A percentile compares a stretch with the other conserved stretches of the same genome.
Evolutionary conservation across 352 stramenopile species (phyloP).

Genomic region (Aphanomyces euteiches): DNA sequence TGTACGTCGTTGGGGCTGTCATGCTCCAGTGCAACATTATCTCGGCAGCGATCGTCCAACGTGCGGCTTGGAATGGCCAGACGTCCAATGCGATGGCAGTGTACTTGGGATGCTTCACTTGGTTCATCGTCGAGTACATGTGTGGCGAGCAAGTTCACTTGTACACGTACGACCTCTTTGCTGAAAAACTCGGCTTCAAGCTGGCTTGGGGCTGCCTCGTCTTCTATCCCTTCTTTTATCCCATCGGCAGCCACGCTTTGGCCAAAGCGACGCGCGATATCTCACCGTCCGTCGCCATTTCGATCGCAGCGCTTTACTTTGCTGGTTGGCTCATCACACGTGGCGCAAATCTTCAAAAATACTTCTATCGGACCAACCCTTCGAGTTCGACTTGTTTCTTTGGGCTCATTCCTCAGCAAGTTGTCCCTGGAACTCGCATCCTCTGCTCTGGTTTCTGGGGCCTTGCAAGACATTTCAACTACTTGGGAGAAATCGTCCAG

Average conservation of each 20-base stretch:
- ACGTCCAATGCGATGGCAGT: not conserved
- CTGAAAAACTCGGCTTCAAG: conserved; percentile 32
- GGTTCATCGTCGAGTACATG: conserved; percentile 31
- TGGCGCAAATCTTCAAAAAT: conserved; percentile 33
- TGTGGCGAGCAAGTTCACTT: conserved; percentile 28
- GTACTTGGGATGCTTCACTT: conserved; percentile 28
- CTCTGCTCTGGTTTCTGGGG: conserved; percentile 31
- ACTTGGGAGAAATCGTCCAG: conserved; percentile 32
- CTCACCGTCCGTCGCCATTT: not conserved
- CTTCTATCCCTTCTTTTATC: conserved; percentile 33
- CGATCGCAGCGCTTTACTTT: conserved; percentile 22
- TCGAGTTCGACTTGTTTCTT: not conserved
- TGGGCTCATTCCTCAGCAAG: not conserved
- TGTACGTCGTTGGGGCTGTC: conserved; percentile 30
- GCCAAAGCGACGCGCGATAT: not conserved
- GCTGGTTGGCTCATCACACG: conserved; percentile 29
- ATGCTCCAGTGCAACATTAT: conserved; percentile 30
- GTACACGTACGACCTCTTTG: conserved; percentile 33
- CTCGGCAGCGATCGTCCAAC: not conserved
- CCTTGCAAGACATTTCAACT: conserved; percentile 31
- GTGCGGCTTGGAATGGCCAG: not conserved
- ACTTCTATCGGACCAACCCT: conserved; percentile 28
- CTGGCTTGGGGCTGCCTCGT: conserved; percentile 29
- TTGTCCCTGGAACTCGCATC: not conserved
- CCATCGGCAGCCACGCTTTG: not conserved